Conservation (phyloP, 192 early-diverging fungal genomes). For the Obelidium mucronatum region DNA sequence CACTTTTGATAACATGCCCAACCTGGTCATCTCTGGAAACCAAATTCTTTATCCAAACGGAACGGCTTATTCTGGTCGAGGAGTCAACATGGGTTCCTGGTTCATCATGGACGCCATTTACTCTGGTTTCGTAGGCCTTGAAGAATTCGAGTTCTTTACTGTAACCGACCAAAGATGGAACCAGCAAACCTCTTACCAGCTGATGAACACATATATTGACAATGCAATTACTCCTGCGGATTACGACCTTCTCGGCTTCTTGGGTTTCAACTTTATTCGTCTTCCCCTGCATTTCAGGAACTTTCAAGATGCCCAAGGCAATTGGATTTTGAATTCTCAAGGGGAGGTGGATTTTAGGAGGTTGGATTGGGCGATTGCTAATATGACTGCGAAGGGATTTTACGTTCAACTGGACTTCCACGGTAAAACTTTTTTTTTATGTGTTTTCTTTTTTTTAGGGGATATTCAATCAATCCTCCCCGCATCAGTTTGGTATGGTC, state of each 20-base stretch:
- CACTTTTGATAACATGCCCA: neutral
- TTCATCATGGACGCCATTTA: conserved; percentile 14
- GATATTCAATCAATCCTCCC: too few relatives aligned
- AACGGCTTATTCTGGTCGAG: neutral
- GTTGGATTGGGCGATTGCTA: neutral
- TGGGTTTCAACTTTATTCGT: conserved; percentile 15
- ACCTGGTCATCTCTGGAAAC: neutral
- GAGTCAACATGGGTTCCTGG: neutral
- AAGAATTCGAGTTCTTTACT: conserved; percentile 5
- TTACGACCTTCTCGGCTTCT: neutral
- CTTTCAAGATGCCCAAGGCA: conserved; percentile 3
- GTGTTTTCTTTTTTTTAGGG: too few relatives aligned
- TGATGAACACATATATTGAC: neutral
- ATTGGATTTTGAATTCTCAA: conserved; percentile 11
- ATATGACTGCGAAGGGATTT: neutral
- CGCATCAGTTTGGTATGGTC: conserved; percentile 7
- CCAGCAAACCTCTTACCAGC: neutral
- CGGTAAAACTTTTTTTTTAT: too few relatives aligned
- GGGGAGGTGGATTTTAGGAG: neutral
- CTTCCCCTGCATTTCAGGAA: conserved; percentile 18
- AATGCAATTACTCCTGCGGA: neutral
- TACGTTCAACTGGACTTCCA: conserved; percentile 11
- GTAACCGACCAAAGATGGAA: neutral
- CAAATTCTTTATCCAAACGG: neutral
- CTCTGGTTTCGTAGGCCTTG: conserved; percentile 5